Evolutionary conservation across 768 basidiomycete genomes (phyloP).

Genomic region (Galerina sulciceps): DNA sequence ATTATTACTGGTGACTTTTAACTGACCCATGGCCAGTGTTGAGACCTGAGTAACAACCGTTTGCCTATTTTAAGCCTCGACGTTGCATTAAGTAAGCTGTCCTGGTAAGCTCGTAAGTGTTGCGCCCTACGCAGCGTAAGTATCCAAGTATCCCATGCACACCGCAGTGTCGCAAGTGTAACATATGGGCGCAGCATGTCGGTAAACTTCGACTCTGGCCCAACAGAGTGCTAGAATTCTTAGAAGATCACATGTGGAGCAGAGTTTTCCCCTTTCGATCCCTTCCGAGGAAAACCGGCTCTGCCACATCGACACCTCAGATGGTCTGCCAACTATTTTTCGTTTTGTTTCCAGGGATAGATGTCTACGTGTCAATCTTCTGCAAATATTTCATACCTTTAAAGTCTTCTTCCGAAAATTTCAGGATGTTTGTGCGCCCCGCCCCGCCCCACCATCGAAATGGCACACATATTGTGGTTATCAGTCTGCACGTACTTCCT

Average conservation of each 20-base stretch:
- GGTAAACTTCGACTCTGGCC: slow-evolving; percentile 5
- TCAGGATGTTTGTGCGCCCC: slow-evolving; percentile 12
- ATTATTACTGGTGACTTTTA: too few relatives aligned
- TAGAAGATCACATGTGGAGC: slow-evolving; percentile 20
- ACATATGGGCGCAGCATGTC: slow-evolving; percentile 12
- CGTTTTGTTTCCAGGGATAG: background rate
- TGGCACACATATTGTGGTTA: slow-evolving; percentile 13
- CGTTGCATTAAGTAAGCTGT: too few relatives aligned
- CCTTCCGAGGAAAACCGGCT: slow-evolving; percentile 3
- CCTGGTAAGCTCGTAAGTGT: too few relatives aligned
- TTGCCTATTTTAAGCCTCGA: background rate
- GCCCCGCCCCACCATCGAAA: slow-evolving; percentile 11
- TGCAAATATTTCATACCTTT: slow-evolving; percentile 9
- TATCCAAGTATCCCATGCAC: background rate
- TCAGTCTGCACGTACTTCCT: slow-evolving; percentile 12
- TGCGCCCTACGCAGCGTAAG: too few relatives aligned
- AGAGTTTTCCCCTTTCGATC: slow-evolving; percentile 6
- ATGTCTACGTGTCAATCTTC: slow-evolving; percentile 26
- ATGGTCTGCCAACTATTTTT: slow-evolving; percentile 8
- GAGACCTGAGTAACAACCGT: slow-evolving; percentile 5
- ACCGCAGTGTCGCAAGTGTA: slow-evolving; percentile 7
- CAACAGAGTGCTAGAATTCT: slow-evolving; percentile 1
- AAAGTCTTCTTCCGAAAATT: slow-evolving; percentile 3
- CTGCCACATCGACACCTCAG: slow-evolving; percentile 11
- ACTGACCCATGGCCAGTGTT: background rate